phyloP scores from a whole-genome alignment of 1,284 basidiomycete species.

The Phaffia rhodozyma region DNA sequence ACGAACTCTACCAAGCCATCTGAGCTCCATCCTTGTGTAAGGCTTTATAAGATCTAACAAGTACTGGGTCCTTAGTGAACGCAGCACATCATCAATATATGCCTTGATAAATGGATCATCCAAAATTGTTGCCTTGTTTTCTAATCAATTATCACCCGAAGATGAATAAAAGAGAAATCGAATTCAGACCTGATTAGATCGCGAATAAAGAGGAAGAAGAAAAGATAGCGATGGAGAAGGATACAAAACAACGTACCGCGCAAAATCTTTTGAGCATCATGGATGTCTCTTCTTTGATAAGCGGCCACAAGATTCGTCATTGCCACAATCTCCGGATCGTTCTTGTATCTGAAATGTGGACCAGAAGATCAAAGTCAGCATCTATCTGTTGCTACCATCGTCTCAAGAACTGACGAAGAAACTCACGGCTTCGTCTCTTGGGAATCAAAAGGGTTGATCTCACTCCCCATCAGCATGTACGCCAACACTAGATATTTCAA shows the following conservation, averaged over 20 bases:
- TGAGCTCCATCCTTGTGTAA: constrained; percentile 82
- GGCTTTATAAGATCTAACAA: constrained; percentile 96
- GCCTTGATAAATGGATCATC: constrained; percentile 82
- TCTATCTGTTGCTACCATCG: background rate
- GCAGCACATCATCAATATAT: constrained; percentile 90
- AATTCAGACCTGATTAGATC: background rate
- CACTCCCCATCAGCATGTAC: constrained; percentile 95
- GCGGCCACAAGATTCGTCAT: constrained; percentile 96
- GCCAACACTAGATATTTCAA: constrained; percentile 96
- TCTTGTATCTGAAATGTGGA: constrained; percentile 62
- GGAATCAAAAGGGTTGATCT: constrained; percentile 98
- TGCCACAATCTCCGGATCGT: constrained; percentile 87
- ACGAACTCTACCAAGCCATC: constrained; percentile 73
- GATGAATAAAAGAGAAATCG: background rate
- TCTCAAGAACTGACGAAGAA: background rate
- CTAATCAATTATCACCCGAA: constrained; percentile 41
- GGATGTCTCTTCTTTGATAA: constrained; percentile 90
- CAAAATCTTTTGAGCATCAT: constrained; percentile 88
- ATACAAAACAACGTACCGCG: constrained; percentile 45
- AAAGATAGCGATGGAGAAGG: constrained; percentile 9
- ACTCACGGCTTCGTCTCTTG: constrained; percentile 91
- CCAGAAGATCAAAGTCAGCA: background rate
- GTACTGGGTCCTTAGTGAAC: constrained; percentile 86
- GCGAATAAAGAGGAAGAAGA: background rate
- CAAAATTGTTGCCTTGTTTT: constrained; percentile 88